These are phyloP conservation scores for Rhizopogon vinicolor DNA, from an alignment of 768 basidiomycete species.

Conservation along the genomic window DNA sequence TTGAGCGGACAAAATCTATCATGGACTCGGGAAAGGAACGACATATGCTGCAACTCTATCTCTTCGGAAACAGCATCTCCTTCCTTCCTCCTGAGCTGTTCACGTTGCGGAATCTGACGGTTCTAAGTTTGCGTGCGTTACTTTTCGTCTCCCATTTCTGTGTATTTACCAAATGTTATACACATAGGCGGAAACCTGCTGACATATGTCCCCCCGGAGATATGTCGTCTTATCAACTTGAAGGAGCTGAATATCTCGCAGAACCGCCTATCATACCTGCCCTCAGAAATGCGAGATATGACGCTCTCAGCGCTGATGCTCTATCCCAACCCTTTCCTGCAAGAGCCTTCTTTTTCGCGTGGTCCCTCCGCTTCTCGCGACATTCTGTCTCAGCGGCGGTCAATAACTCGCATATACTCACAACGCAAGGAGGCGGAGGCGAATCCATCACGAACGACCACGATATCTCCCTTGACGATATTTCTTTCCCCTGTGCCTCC, in stretches of 20 bases:
- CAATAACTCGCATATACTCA: slow-evolving; percentile 7
- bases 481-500: slow-evolving; percentile 20
- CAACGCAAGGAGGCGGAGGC: slow-evolving; percentile 4
- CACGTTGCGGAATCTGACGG: slow-evolving; percentile 48
- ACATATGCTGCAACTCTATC: slow-evolving; percentile 52
- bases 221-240: slow-evolving; percentile 47
- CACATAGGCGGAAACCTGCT: slow-evolving; percentile 52
- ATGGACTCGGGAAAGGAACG: slow-evolving; percentile 34
- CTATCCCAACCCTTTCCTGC: slow-evolving; percentile 58
- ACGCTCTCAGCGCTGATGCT: slow-evolving; percentile 42
- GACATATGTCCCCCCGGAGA: slow-evolving; percentile 57
- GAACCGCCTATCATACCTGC: slow-evolving; percentile 56
- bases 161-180: not conserved
- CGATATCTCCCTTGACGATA: slow-evolving; percentile 16
- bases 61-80: slow-evolving; percentile 50
- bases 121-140: slow-evolving; percentile 59
- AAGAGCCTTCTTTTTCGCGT: slow-evolving; percentile 20
- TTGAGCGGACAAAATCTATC: slow-evolving; percentile 23
- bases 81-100: slow-evolving; percentile 57
- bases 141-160: not conserved
- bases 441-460: slow-evolving; percentile 1
- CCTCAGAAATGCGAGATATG: slow-evolving; percentile 62
- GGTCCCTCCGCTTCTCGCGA: slow-evolving; percentile 7
- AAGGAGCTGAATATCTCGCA: slow-evolving; percentile 56
- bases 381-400: slow-evolving; percentile 8